Conservation (phyloP, 2,329 filamentous ascomycete species). For the Dothistroma pini region DNA sequence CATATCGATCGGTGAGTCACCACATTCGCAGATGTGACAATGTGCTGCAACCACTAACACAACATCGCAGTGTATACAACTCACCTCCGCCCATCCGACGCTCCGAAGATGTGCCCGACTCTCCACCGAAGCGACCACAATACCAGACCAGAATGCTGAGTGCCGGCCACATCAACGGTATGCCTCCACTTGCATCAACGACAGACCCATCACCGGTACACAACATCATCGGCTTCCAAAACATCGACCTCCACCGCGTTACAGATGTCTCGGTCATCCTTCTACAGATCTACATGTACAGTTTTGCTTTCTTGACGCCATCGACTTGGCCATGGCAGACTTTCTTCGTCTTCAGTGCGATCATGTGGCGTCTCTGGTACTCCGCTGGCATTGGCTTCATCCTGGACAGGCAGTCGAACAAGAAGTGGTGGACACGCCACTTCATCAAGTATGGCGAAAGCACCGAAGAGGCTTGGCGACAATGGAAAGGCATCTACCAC, state of each 20-base stretch:
- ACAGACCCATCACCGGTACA: slow-evolving; percentile 66
- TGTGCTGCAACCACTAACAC: background rate
- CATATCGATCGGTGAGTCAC: slow-evolving; percentile 59
- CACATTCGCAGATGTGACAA: background rate
- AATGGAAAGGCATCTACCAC: slow-evolving; percentile 97
- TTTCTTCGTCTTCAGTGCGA: slow-evolving; percentile 76
- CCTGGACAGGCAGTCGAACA: slow-evolving; percentile 77
- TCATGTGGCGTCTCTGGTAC: slow-evolving; percentile 87
- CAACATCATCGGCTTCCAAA: slow-evolving; percentile 75
- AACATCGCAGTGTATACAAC: slow-evolving; percentile 69
- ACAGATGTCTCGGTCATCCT: slow-evolving; percentile 80
- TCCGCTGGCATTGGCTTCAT: slow-evolving; percentile 82
- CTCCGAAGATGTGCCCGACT: slow-evolving; percentile 49
- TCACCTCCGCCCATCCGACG: slow-evolving; percentile 62
- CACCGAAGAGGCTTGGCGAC: slow-evolving; percentile 86
- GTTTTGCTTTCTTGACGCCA: slow-evolving; percentile 71
- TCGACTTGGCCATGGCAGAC: slow-evolving; percentile 70
- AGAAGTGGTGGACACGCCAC: slow-evolving; percentile 94
- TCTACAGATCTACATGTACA: slow-evolving; percentile 69
- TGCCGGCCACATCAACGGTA: slow-evolving; percentile 38
- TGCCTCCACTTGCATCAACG: slow-evolving; percentile 41
- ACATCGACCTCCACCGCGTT: slow-evolving; percentile 82
- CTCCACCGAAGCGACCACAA: slow-evolving; percentile 37
- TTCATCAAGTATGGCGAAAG: slow-evolving; percentile 96
- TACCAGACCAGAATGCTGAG: slow-evolving; percentile 38